phyloP scores from a whole-genome alignment of 75 land plant species.

The Chamaecyparis obtusa region DNA sequence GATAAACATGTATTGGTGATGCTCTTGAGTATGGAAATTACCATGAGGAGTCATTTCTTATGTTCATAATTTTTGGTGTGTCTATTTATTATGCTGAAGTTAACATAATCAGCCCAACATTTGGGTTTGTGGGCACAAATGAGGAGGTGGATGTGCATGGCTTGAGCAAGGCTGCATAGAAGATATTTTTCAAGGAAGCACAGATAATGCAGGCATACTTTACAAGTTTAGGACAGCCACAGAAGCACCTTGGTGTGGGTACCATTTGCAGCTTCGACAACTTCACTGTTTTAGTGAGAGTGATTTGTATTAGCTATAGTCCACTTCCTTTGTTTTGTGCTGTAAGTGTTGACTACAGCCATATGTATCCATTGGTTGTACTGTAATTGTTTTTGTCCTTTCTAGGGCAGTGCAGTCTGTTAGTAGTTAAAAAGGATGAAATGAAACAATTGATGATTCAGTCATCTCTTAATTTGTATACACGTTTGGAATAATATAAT shows the following conservation, averaged over 20 bases:
- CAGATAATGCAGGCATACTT: neutral
- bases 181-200: neutral
- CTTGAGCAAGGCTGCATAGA: neutral
- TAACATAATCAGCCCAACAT: neutral
- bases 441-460: conserved; percentile 1
- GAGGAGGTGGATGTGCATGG: conserved; percentile 5
- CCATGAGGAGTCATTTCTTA: neutral
- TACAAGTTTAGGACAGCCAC: neutral
- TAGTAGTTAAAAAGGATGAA: neutral
- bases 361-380: neutral
- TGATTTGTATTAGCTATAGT: neutral
- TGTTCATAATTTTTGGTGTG: neutral
- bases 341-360: neutral
- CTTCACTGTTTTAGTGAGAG: neutral
- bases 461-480: conserved; percentile 6
- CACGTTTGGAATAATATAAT: conserved; percentile 1
- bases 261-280: neutral
- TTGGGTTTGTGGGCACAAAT: neutral
- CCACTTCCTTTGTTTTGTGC: neutral
- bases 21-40: neutral
- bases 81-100: neutral
- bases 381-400: neutral
- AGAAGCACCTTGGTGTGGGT: neutral
- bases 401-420: neutral
- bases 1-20: neutral